Percentiles rank a stretch among this genome's conserved stretches.
Evolutionary conservation across 2,329 filamentous ascomycete species (phyloP).

Genomic region (Colletotrichum zoysiae): DNA sequence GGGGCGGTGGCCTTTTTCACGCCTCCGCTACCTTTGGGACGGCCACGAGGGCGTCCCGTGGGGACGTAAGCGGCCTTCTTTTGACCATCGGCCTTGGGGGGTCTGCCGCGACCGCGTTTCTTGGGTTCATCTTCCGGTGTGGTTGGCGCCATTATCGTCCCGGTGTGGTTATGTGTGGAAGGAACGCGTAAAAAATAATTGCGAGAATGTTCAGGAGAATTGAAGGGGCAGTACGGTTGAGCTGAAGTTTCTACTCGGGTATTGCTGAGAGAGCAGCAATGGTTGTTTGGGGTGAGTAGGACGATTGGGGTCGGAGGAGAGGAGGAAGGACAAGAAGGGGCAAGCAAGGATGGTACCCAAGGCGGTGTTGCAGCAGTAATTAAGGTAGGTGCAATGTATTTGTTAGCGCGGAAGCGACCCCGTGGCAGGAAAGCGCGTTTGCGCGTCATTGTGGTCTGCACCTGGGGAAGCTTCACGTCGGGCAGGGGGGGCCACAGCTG

Average conservation of each 20-base stretch:
- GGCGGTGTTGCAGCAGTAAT: neutral
- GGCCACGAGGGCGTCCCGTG: constrained; percentile 61
- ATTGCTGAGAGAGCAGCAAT: neutral
- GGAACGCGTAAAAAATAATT: constrained; percentile 15
- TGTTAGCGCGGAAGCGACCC: constrained; percentile 6
- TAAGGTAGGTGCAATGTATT: constrained; percentile 7
- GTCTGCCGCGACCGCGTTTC: constrained; percentile 55
- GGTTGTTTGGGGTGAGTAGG: neutral
- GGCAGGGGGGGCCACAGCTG: constrained; percentile 11
- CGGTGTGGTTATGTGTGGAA: neutral
- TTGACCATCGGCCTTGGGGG: constrained; percentile 55
- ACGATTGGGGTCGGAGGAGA: neutral
- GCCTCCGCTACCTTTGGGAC: constrained; percentile 58
- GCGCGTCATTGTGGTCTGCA: constrained; percentile 12
- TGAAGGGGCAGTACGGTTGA: neutral
- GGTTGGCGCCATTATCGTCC: constrained; percentile 41
- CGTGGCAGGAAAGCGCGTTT: constrained; percentile 17
- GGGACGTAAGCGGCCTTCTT: constrained; percentile 54
- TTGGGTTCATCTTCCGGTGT: constrained; percentile 33
- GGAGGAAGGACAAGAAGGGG: neutral
- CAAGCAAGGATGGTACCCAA: neutral
- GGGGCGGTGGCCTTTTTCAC: constrained; percentile 46
- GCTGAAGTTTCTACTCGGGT: neutral
- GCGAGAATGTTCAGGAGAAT: neutral
- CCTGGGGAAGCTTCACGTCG: neutral